A percentile compares a stretch with the other conserved stretches of the same genome.
Evolutionary conservation across 768 basidiomycete species (phyloP).

Genomic region (Rhizopogon vulgaris): DNA sequence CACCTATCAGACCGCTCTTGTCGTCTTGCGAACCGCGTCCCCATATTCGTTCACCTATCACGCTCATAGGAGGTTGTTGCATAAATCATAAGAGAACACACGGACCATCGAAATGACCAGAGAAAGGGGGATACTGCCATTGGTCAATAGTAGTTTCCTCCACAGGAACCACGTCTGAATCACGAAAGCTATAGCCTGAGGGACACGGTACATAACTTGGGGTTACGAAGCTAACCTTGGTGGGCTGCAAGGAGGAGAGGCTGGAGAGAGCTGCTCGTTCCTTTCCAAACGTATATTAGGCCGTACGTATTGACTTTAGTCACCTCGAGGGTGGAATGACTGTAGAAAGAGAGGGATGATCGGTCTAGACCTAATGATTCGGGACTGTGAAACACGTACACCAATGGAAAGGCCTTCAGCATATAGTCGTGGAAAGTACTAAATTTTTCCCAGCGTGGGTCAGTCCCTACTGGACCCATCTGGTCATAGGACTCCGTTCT

Average conservation of each 20-base stretch:
- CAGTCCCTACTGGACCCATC: slow-evolving; percentile 41
- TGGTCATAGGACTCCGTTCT: slow-evolving; percentile 50
- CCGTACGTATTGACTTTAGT: slow-evolving; percentile 60
- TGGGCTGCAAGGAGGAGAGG: slow-evolving; percentile 51
- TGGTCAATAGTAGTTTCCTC: slow-evolving; percentile 44
- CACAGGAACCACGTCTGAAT: slow-evolving; percentile 63
- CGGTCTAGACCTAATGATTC: background rate
- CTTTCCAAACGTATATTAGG: slow-evolving; percentile 53
- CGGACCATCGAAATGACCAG: slow-evolving; percentile 53
- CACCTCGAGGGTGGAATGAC: slow-evolving; percentile 44
- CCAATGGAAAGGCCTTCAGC: slow-evolving; percentile 50
- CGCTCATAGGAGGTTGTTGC: background rate
- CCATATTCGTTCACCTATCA: slow-evolving; percentile 36
- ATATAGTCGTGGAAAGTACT: slow-evolving; percentile 52
- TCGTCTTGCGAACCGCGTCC: slow-evolving; percentile 46
- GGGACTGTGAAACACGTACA: slow-evolving; percentile 28
- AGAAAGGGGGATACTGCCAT: slow-evolving; percentile 61
- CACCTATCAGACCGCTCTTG: slow-evolving; percentile 61
- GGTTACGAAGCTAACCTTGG: slow-evolving; percentile 34
- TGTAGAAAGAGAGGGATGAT: slow-evolving; percentile 13
- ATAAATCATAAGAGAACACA: background rate
- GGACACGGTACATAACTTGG: background rate
- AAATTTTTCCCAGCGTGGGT: slow-evolving; percentile 52
- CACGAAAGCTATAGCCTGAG: background rate
- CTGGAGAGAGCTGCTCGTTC: slow-evolving; percentile 41